Conservation (phyloP, 202 grass and related monocot species). For the Panicum hallii region DNA sequence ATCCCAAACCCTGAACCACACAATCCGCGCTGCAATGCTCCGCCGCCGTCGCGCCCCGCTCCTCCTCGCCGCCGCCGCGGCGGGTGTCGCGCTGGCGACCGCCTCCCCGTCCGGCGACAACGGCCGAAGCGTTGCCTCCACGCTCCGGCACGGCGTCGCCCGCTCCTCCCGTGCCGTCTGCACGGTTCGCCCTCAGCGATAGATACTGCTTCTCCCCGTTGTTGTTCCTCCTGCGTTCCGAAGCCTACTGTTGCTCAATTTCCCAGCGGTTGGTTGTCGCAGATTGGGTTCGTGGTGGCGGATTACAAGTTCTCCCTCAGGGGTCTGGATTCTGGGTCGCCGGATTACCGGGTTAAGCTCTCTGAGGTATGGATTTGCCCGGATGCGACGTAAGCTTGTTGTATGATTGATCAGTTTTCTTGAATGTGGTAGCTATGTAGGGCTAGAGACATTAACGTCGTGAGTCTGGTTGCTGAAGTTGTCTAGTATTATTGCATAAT, state of each 20-base stretch:
- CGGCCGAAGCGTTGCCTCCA: conserved; percentile 29
- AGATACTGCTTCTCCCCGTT: background rate
- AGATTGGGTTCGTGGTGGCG: conserved; percentile 77
- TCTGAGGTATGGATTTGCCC: conserved; percentile 63
- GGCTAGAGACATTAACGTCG: conserved; percentile 6
- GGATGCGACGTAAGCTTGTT: background rate
- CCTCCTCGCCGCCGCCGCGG: conserved; percentile 49
- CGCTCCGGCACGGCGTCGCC: conserved; percentile 62
- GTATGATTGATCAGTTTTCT: conserved; percentile 16
- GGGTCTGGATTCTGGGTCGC: conserved; percentile 51
- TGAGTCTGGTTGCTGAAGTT: background rate
- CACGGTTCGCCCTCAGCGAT: conserved; percentile 45
- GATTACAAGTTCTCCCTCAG: conserved; percentile 89
- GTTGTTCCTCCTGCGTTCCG: background rate
- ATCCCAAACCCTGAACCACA: too few relatives aligned
- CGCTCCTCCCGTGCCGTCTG: conserved; percentile 80
- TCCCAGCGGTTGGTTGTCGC: conserved; percentile 15
- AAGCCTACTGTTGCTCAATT: background rate
- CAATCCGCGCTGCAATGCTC: too few relatives aligned
- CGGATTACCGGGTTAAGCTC: conserved; percentile 67
- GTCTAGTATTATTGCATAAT: background rate
- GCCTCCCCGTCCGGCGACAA: conserved; percentile 32
- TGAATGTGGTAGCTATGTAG: conserved; percentile 21
- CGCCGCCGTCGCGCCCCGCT: too few relatives aligned
- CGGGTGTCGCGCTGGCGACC: conserved; percentile 35